Evolutionary conservation across 768 basidiomycete species (phyloP), one percentile per base, ranked within the genome.

Genomic region (Pholiota conissans): DNA sequence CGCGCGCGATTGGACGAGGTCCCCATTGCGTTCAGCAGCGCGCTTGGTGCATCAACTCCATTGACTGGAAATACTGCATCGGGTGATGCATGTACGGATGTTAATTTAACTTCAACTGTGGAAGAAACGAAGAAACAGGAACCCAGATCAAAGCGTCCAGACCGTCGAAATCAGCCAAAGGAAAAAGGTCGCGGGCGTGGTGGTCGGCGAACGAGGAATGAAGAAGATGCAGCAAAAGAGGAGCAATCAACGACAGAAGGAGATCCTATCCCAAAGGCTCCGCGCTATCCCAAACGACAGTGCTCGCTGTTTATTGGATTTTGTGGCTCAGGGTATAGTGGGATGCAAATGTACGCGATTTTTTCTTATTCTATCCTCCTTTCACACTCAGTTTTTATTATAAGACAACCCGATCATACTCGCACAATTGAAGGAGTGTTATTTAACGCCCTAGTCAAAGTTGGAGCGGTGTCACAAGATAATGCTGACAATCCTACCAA

Each of bases 271-370:
- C 72, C 75, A 3, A 86, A 85, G 67, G 76, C 76, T 2, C 79
- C 78, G 22, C 80, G 90, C 30, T 73, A 89, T 24, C 93, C 95
- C 13, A 97, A 97, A 74, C 82, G 88, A 65, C 87, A 87, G 75
- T 88, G 87, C 37, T 95, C 92, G 0, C 70, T 98, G 47, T 74
- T 97, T 51, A 77, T 98, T 26, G 95, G 95, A 2, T 98, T 94
- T 65, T 93, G 92, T 72, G 96, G 96, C 5, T 87, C 91, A 0
- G 93, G 91, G 1, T 97, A 87, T 70, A 89, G 83, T 65, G 96
- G 96, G 22, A 98, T 97, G 92, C 96, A 98, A 76, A 90, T 95
- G 96, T 97, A 68, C 68, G 93, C 94, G 93, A 90, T 81, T 35
- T 3, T 32, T 34, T 29, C 37, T 20, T 32, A 29, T 59, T 29